These are phyloP conservation scores for Coemansia sp. DNA, from an alignment of 192 early-diverging fungal species.

Conservation along the genomic window DNA sequence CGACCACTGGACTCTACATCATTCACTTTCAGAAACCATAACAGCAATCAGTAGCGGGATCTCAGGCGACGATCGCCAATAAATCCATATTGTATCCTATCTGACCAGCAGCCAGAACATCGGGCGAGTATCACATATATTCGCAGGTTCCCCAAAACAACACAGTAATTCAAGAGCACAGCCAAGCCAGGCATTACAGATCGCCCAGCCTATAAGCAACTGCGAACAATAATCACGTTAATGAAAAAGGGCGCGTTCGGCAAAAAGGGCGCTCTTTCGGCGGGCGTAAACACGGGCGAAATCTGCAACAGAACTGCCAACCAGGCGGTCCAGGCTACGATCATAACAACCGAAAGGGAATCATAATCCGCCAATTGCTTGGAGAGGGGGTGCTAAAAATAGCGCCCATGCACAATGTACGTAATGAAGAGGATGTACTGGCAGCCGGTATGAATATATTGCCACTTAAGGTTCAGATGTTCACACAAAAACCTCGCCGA, in stretches of 20 bases:
- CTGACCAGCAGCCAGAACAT: background rate
- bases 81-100: background rate
- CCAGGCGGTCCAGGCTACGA: slow-evolving; percentile 8
- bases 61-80: slow-evolving; percentile 2
- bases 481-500: background rate
- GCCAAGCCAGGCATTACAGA: background rate
- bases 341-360: slow-evolving; percentile 9
- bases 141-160: background rate
- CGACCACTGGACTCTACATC: slow-evolving; percentile 1
- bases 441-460: slow-evolving; percentile 4
- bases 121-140: background rate
- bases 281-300: slow-evolving; percentile 6
- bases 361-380: slow-evolving; percentile 3
- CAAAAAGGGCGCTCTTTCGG: slow-evolving; percentile 3
- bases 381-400: slow-evolving; percentile 1
- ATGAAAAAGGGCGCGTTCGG: background rate
- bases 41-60: slow-evolving; percentile 10
- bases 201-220: slow-evolving; percentile 1
- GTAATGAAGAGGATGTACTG: background rate
- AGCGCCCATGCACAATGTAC: slow-evolving; percentile 15
- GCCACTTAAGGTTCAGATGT: slow-evolving; percentile 7
- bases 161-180: background rate
- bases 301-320: background rate
- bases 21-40: slow-evolving; percentile 5
- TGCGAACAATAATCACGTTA: background rate